Conservation (phyloP, 2,329 filamentous ascomycete species). For the Sarocladium oryzae region DNA sequence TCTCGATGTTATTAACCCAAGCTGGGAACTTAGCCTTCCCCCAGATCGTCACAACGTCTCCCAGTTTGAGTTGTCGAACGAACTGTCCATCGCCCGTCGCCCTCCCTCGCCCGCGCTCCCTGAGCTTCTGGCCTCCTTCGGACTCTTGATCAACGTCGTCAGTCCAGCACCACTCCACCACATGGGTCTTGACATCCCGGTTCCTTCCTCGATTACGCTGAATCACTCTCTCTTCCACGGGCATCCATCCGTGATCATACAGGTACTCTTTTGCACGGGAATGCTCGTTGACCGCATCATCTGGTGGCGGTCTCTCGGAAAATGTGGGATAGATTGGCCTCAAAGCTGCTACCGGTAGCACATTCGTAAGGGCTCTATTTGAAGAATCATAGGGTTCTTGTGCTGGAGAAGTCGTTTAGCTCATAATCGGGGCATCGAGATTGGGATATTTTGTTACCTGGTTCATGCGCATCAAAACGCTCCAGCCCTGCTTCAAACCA, state of each 20-base stretch:
- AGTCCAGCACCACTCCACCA: constrained; percentile 46
- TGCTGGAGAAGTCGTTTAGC: too few species aligned
- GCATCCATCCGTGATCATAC: constrained; percentile 32
- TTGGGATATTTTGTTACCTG: too few species aligned
- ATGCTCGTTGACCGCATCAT: constrained; percentile 13
- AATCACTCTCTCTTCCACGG: constrained; percentile 33
- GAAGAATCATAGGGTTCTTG: constrained; percentile 11
- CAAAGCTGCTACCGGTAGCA: too few species aligned
- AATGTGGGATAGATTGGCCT: constrained; percentile 28
- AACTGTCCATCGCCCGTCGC: constrained; percentile 48
- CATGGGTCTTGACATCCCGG: constrained; percentile 30
- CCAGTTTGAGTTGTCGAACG: constrained; percentile 48
- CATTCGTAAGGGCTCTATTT: constrained; percentile 23
- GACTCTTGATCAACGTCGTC: constrained; percentile 42
- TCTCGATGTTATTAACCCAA: constrained; percentile 47
- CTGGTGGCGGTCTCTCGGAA: neutral
- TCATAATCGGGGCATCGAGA: too few species aligned
- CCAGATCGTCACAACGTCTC: constrained; percentile 58
- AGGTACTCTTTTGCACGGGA: constrained; percentile 10
- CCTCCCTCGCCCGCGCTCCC: constrained; percentile 40
- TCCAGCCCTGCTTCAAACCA: constrained; percentile 61
- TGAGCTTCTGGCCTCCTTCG: constrained; percentile 24
- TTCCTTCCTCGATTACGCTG: constrained; percentile 34
- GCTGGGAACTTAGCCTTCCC: constrained; percentile 48
- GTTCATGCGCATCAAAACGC: constrained; percentile 36